phyloP scores from a whole-genome alignment of 331 rosid species.

The Malus hybrid region DNA sequence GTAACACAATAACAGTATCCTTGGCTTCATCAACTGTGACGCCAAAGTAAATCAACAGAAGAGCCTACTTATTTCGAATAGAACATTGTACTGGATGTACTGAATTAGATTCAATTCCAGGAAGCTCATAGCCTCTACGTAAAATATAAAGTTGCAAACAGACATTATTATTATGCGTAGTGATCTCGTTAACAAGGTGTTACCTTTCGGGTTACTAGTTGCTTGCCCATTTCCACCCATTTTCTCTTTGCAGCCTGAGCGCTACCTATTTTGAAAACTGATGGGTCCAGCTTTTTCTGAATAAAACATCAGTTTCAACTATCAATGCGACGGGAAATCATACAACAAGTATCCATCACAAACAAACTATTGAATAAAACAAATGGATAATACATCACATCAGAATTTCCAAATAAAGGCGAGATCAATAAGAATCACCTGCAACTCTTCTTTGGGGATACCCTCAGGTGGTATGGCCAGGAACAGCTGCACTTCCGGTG shows the following conservation, averaged over 20 bases:
- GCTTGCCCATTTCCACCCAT: constrained; percentile 86
- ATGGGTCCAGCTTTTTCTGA: constrained; percentile 61
- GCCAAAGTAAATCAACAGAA: neutral
- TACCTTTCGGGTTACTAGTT: constrained; percentile 60
- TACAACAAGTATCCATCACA: no score
- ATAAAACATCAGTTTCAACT: constrained; percentile 15
- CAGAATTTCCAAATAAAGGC: neutral
- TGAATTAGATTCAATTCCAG: neutral
- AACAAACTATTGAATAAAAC: neutral
- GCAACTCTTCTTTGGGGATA: constrained; percentile 68
- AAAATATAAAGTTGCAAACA: neutral
- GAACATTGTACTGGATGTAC: neutral
- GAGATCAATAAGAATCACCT: constrained; percentile 44
- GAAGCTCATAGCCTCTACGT: neutral
- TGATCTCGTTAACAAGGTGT: constrained; percentile 12
- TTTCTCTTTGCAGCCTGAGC: constrained; percentile 84
- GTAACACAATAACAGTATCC: neutral
- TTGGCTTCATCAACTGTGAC: neutral
- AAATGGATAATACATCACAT: neutral
- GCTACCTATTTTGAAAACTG: constrained; percentile 65
- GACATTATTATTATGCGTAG: neutral
- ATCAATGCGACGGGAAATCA: constrained; percentile 5
- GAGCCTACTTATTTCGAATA: neutral
- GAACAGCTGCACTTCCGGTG: constrained; percentile 73
- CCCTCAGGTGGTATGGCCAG: constrained; percentile 74